These are phyloP conservation scores for Lentinula sp. DNA, from an alignment of 768 basidiomycete genomes.

Conservation along the genomic window DNA sequence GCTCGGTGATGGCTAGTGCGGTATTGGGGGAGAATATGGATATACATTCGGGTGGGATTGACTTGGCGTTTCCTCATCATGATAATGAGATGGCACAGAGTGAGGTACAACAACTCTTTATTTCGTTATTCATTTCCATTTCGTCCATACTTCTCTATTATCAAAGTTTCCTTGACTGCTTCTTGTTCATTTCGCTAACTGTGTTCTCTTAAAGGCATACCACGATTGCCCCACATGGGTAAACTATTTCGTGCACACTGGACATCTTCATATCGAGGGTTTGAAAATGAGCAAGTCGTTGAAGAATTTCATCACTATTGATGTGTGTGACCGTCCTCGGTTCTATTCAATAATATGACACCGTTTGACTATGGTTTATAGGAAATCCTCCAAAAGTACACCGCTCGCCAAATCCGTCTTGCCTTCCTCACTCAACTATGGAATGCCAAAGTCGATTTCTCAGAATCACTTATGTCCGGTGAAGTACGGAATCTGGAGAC, in stretches of 20 bases:
- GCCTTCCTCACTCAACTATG: slow-evolving; percentile 89
- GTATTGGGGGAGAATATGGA: slow-evolving; percentile 90
- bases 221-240: slow-evolving; percentile 93
- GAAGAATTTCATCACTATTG: slow-evolving; percentile 98
- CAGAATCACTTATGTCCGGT: slow-evolving; percentile 80
- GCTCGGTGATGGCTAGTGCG: slow-evolving; percentile 95
- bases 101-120: slow-evolving; percentile 49
- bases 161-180: background rate
- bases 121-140: too few relatives aligned
- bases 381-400: slow-evolving; percentile 82
- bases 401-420: slow-evolving; percentile 83
- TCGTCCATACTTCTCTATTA: background rate
- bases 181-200: background rate
- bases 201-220: slow-evolving; percentile 63
- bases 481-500: slow-evolving; percentile 85
- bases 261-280: slow-evolving; percentile 96
- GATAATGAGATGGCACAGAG: slow-evolving; percentile 98
- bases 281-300: slow-evolving; percentile 99
- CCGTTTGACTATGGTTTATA: slow-evolving; percentile 21
- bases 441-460: slow-evolving; percentile 93
- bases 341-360: background rate
- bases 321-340: slow-evolving; percentile 39
- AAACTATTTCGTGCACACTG: slow-evolving; percentile 98
- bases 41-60: slow-evolving; percentile 95
- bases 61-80: slow-evolving; percentile 98